Conservation (phyloP, 2,329 filamentous ascomycete species). For the Arthrocladium fulminans region DNA sequence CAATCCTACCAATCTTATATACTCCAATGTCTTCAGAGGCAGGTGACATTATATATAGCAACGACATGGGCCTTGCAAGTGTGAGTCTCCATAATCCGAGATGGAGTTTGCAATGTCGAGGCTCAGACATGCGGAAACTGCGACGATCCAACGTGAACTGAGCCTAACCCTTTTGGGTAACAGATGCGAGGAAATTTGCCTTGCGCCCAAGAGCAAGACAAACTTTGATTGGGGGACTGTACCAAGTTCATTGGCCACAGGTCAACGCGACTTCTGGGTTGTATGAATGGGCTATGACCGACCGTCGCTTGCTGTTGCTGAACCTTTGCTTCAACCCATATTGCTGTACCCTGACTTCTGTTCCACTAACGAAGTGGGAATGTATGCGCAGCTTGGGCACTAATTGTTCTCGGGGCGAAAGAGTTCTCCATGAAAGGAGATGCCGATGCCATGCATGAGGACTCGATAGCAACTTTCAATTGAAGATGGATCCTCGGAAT, state of each 20-base stretch:
- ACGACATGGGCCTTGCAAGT: background rate
- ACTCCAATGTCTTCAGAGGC: background rate
- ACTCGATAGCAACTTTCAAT: no score
- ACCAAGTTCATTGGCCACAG: background rate
- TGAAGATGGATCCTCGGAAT: no score
- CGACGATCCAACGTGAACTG: background rate
- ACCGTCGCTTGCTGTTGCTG: no score
- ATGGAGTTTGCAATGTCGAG: background rate
- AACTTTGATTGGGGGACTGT: background rate
- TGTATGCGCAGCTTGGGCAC: no score
- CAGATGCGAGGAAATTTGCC: background rate
- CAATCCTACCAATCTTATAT: background rate
- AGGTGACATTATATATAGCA: background rate
- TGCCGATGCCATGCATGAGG: no score
- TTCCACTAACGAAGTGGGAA: no score
- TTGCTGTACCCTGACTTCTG: no score
- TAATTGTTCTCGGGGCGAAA: no score
- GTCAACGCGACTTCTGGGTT: background rate
- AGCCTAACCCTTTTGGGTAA: background rate
- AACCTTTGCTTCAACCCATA: no score
- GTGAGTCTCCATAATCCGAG: background rate
- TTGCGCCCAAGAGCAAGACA: background rate
- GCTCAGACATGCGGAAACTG: background rate
- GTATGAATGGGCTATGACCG: no score
- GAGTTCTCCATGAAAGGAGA: no score